Base-by-base conservation (phyloP, 2,329 filamentous ascomycete genomes). In the Alternaria infectoria region DNA sequence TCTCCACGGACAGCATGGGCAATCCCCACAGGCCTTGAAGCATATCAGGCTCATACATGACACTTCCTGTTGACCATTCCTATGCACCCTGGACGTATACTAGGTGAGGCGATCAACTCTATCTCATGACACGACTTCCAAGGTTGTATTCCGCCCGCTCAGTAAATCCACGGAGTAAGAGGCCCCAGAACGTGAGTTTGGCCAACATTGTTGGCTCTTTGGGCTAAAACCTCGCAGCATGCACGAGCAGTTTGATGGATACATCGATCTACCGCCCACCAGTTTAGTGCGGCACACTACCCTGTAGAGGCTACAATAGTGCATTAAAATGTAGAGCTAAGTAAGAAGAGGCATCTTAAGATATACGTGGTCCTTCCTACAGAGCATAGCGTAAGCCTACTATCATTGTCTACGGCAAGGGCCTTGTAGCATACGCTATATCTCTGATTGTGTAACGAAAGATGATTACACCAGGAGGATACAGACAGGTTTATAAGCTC, bases 1-100 rank as follows among this genome's bases (percentile, higher is more conserved):
- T 5, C 6, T 40, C 1, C 15, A 17, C 32, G 0, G 8, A 40
- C 0, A 5, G 32, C 4, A 2, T 6, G 1, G 4, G 2, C 0
- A 10, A 5, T n/a, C 0, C 1, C 8, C 32, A 40, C 0, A 40
- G 0, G 36, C 9, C 36, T 17, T 40, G n/a, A 17, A 17, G 36
- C 6, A 40, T 11, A 40, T 3, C 15, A 17, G 15, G 36, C 15
- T 40, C 25, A n/a, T n/a, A n/a, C n/a, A n/a, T n/a, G n/a, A n/a
- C n/a, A n/a, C n/a, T n/a, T n/a, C n/a, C n/a, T n/a, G n/a, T n/a
- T n/a, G n/a, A n/a, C n/a, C n/a, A n/a, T n/a, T n/a, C n/a, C n/a
- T n/a, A n/a, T n/a, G n/a, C n/a, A n/a, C n/a, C n/a, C n/a, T n/a
- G n/a, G n/a, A n/a, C n/a, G n/a, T n/a, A n/a, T n/a, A n/a, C n/a